phyloP scores from a whole-genome alignment of 2,329 filamentous ascomycete genomes.

The Macrophomina phaseolina region DNA sequence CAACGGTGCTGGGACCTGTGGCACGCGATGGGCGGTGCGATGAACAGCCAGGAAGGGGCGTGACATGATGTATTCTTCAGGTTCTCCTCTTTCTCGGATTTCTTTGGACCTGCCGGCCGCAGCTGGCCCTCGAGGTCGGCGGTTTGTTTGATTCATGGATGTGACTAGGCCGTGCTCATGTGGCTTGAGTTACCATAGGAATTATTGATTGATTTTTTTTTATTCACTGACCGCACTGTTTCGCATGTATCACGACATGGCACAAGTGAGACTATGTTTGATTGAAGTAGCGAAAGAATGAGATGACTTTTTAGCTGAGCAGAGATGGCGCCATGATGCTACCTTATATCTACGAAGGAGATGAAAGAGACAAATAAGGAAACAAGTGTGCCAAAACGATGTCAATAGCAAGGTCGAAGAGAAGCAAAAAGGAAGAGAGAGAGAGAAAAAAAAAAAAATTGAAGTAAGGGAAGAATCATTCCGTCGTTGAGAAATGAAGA shows the following conservation, averaged over 20 bases:
- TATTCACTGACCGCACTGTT: too few species aligned
- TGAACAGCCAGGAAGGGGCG: background rate
- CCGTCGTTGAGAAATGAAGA: conserved; percentile 5
- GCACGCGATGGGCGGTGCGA: background rate
- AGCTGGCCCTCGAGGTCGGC: too few species aligned
- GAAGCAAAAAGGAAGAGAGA: background rate
- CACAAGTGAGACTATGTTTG: background rate
- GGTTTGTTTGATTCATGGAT: too few species aligned
- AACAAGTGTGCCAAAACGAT: background rate
- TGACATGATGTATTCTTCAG: background rate
- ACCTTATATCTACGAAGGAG: background rate
- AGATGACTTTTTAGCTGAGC: conserved; percentile 7
- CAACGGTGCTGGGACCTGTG: too few species aligned
- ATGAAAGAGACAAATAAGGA: background rate
- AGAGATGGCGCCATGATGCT: background rate
- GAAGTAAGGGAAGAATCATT: conserved; percentile 2
- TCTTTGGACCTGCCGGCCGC: too few species aligned
- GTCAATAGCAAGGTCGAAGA: background rate
- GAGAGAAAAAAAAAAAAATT: background rate
- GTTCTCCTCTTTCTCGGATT: too few species aligned
- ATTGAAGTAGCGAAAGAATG: background rate
- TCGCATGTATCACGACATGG: background rate
- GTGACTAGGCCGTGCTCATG: too few species aligned
- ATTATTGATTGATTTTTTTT: too few species aligned
- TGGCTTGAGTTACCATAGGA: too few species aligned